Conservation (phyloP, 2,329 filamentous ascomycete genomes). For the Alternaria sp. region DNA sequence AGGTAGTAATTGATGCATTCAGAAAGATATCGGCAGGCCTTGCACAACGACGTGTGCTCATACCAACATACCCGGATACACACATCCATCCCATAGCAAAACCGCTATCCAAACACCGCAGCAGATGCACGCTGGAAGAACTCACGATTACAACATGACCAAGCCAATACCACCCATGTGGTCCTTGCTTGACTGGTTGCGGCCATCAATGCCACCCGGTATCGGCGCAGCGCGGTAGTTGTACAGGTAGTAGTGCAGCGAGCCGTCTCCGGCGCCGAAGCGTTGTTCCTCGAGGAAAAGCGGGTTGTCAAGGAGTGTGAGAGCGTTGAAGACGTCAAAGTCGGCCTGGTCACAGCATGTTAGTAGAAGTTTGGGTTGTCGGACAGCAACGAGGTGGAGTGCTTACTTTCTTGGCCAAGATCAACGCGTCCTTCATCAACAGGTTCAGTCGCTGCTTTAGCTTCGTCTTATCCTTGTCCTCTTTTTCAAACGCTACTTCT, state of each 20-base stretch:
- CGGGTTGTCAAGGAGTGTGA: constrained; percentile 92
- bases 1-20: not conserved
- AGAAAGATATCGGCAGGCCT: not conserved
- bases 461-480: constrained; percentile 59
- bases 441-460: constrained; percentile 82
- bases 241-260: constrained; percentile 96
- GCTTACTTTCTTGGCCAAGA: constrained; percentile 79
- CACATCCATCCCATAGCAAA: not conserved
- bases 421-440: constrained; percentile 83
- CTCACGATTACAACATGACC: constrained; percentile 71
- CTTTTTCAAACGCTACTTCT: constrained; percentile 72
- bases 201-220: constrained; percentile 80
- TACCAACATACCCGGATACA: not conserved
- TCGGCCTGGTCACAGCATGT: constrained; percentile 58
- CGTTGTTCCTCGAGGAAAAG: constrained; percentile 94
- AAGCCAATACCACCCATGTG: constrained; percentile 87
- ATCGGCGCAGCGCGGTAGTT: constrained; percentile 94
- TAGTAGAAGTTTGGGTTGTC: not conserved
- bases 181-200: constrained; percentile 78
- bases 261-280: constrained; percentile 92
- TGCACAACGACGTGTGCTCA: not conserved
- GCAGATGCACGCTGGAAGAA: not conserved
- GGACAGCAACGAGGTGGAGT: not conserved
- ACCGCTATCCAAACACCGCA: not conserved
- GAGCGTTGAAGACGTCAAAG: constrained; percentile 96